phyloP scores from a whole-genome alignment of 2,329 filamentous ascomycete genomes.

The Fusarium solani-melongenae region DNA sequence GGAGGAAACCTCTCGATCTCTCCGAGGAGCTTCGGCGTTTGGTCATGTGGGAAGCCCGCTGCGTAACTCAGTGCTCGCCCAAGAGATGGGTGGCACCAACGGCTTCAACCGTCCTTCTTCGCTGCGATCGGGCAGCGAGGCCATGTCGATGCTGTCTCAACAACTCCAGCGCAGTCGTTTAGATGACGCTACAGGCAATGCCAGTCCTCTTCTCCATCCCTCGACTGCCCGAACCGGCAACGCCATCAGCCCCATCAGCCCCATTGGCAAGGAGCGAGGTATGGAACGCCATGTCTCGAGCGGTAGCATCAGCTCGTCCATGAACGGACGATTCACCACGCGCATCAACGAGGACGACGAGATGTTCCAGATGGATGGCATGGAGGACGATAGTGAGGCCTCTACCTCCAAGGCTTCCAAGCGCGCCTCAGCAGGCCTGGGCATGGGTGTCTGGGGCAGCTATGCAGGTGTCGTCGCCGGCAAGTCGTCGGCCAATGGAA shows the following conservation, averaged over 20 bases:
- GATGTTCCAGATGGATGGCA: constrained; percentile 70
- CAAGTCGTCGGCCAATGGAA: constrained; percentile 42
- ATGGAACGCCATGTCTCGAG: constrained; percentile 70
- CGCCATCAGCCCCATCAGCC: constrained; percentile 52
- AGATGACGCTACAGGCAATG: constrained; percentile 56
- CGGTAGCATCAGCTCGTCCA: constrained; percentile 65
- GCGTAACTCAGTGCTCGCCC: constrained; percentile 70
- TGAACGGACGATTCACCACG: constrained; percentile 69
- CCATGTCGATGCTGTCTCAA: constrained; percentile 69
- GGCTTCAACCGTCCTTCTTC: constrained; percentile 54
- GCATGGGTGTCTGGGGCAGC: constrained; percentile 53
- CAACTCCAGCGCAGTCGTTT: constrained; percentile 71
- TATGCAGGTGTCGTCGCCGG: constrained; percentile 52
- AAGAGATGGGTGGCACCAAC: constrained; percentile 59
- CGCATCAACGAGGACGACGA: constrained; percentile 74
- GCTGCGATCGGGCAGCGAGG: constrained; percentile 58
- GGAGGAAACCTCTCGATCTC: constrained; percentile 57
- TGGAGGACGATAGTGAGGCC: constrained; percentile 71
- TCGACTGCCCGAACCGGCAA: constrained; percentile 51
- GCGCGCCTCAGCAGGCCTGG: constrained; percentile 59
- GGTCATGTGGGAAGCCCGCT: constrained; percentile 75
- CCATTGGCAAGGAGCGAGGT: constrained; percentile 55
- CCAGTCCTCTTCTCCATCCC: constrained; percentile 64
- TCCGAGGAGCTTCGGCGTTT: constrained; percentile 64
- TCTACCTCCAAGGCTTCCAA: constrained; percentile 59